phyloP scores from a whole-genome alignment of 768 basidiomycete species.

The Boletus sp. region DNA sequence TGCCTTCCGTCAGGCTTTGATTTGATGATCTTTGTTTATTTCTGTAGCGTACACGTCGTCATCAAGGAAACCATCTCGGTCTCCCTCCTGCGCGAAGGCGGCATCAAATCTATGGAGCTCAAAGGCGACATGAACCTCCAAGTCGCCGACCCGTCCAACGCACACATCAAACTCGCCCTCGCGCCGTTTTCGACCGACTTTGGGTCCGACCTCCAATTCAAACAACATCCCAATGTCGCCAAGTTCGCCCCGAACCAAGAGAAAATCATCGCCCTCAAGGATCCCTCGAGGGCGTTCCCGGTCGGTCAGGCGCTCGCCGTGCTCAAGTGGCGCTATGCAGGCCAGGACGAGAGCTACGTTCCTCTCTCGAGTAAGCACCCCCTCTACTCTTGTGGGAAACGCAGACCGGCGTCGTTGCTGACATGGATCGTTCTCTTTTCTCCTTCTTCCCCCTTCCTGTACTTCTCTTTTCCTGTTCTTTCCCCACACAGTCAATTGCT shows the following conservation, averaged over 20 bases:
- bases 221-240: slow-evolving; percentile 93
- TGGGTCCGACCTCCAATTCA: slow-evolving; percentile 81
- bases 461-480: too few relatives aligned
- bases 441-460: too few relatives aligned
- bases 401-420: not conserved
- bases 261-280: slow-evolving; percentile 77
- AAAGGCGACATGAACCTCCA: slow-evolving; percentile 94
- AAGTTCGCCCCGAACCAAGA: slow-evolving; percentile 73
- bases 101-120: slow-evolving; percentile 84
- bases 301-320: slow-evolving; percentile 84
- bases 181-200: slow-evolving; percentile 53
- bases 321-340: slow-evolving; percentile 87
- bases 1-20: not conserved
- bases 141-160: slow-evolving; percentile 70
- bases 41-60: slow-evolving; percentile 72
- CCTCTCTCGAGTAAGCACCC: slow-evolving; percentile 82
- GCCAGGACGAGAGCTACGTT: slow-evolving; percentile 87
- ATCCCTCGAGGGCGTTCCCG: slow-evolving; percentile 78
- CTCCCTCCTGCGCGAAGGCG: slow-evolving; percentile 85
- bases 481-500: slow-evolving; percentile 87
- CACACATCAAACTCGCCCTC: slow-evolving; percentile 70
- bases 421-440: not conserved
- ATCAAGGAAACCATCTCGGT: slow-evolving; percentile 83
- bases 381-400: not conserved
- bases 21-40: not conserved